A percentile compares a stretch with the other conserved stretches of the same genome.
Evolutionary conservation across 176 grass and related monocot genomes (phyloP).

Genomic region (Cenchrus americanus): DNA sequence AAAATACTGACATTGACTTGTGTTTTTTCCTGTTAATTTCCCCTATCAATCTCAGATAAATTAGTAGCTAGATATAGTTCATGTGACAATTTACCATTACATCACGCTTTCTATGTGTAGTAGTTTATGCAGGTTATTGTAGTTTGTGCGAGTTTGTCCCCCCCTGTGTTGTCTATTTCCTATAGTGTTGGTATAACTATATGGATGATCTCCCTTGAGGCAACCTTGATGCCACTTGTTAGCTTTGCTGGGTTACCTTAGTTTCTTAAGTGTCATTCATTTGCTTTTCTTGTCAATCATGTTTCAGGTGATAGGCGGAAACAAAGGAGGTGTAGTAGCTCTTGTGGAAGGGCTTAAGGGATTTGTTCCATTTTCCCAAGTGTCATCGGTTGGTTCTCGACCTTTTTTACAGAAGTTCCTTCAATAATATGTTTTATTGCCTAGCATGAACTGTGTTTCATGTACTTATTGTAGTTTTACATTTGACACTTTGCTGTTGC

Average conservation of each 20-base stretch:
- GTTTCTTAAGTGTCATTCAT: slow-evolving; percentile 18
- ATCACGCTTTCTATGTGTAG: slow-evolving; percentile 3
- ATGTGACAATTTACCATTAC: slow-evolving; percentile 9
- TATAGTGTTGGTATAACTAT: slow-evolving; percentile 13
- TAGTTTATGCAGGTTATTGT: neutral
- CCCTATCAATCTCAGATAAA: neutral
- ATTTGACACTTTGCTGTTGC: slow-evolving; percentile 8
- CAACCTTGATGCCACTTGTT: neutral
- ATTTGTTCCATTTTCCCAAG: slow-evolving; percentile 97
- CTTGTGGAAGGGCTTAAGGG: slow-evolving; percentile 81
- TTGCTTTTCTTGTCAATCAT: slow-evolving; percentile 33
- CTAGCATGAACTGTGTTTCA: slow-evolving; percentile 26
- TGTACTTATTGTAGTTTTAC: neutral
- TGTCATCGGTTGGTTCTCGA: slow-evolving; percentile 67
- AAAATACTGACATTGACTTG: neutral
- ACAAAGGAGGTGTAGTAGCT: slow-evolving; percentile 86
- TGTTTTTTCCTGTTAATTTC: slow-evolving; percentile 29
- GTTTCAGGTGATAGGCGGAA: slow-evolving; percentile 81
- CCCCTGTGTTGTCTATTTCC: slow-evolving; percentile 15
- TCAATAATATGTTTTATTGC: slow-evolving; percentile 19
- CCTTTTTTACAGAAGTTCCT: slow-evolving; percentile 13
- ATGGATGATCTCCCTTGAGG: neutral
- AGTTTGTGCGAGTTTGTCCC: neutral
- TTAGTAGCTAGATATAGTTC: neutral
- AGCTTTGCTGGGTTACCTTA: slow-evolving; percentile 17